These are phyloP conservation scores for Scytalidium lignicola DNA, from an alignment of 2,329 filamentous ascomycete genomes.

Conservation along the genomic window DNA sequence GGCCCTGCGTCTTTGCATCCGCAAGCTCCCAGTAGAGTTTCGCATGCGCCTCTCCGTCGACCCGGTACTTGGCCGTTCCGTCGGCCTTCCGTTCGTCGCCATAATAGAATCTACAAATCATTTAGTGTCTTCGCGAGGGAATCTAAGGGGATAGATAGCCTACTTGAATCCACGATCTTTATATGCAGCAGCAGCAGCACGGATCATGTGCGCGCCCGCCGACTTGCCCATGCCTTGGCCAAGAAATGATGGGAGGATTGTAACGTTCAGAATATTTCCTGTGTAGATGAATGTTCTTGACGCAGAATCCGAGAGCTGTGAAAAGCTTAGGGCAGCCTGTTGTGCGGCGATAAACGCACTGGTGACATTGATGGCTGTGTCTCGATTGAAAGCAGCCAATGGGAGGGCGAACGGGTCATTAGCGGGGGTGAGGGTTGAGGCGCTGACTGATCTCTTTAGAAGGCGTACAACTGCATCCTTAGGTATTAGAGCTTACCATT, in stretches of 20 bases:
- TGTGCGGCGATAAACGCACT: constrained; percentile 36
- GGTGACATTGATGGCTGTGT: constrained; percentile 33
- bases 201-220: constrained; percentile 29
- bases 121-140: no score
- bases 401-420: constrained; percentile 28
- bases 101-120: constrained; percentile 41
- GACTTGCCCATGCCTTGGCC: constrained; percentile 35
- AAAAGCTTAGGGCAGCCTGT: constrained; percentile 31
- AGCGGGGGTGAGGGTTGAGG: constrained; percentile 13
- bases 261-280: constrained; percentile 36
- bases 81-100: constrained; percentile 11
- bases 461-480: no score
- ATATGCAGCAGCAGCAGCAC: constrained; percentile 29
- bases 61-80: constrained; percentile 17
- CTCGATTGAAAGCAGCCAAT: constrained; percentile 21
- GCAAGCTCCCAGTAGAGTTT: constrained; percentile 35
- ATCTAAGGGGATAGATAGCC: no score
- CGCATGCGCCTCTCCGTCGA: constrained; percentile 37
- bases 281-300: constrained; percentile 41
- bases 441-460: no score
- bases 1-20: constrained; percentile 33
- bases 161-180: constrained; percentile 32
- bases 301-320: constrained; percentile 16
- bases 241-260: constrained; percentile 26
- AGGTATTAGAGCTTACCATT: constrained; percentile 23